A percentile compares a stretch with the other conserved stretches of the same genome.
Evolutionary conservation across 352 stramenopile genomes (phyloP).

Genomic region (Globisporangium ultimum): DNA sequence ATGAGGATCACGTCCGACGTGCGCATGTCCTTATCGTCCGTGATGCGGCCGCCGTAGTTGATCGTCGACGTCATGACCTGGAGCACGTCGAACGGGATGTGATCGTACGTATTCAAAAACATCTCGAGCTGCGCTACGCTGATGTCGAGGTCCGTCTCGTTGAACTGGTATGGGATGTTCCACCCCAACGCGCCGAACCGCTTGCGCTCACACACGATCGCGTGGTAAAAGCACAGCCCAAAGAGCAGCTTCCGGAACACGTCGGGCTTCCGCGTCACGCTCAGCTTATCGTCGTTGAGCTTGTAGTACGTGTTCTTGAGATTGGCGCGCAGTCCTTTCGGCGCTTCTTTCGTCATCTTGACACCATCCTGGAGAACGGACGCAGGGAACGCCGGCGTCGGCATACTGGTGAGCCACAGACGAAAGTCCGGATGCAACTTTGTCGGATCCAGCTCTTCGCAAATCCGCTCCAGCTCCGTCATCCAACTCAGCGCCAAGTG

Average conservation of each 20-base stretch:
- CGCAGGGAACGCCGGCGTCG: conserved; percentile 83
- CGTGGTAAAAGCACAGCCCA: conserved; percentile 90
- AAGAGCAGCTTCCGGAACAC: conserved; percentile 95
- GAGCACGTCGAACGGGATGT: conserved; percentile 86
- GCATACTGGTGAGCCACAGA: conserved; percentile 91
- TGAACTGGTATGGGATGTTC: conserved; percentile 98
- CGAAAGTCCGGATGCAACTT: conserved; percentile 92
- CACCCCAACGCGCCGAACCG: conserved; percentile 94
- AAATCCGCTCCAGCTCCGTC: conserved; percentile 92
- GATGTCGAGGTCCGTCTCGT: conserved; percentile 95
- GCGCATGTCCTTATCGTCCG: conserved; percentile 93
- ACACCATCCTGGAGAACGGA: conserved; percentile 94
- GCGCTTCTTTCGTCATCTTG: conserved; percentile 97
- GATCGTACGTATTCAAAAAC: conserved; percentile 86
- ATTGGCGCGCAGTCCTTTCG: conserved; percentile 92
- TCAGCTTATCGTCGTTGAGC: conserved; percentile 85
- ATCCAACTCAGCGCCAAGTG: conserved; percentile 95
- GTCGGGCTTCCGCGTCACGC: conserved; percentile 81
- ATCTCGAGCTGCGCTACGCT: conserved; percentile 81
- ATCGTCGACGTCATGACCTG: conserved; percentile 93
- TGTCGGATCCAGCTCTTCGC: conserved; percentile 84
- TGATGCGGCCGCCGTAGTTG: conserved; percentile 94
- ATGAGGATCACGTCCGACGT: conserved; percentile 89
- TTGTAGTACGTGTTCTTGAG: conserved; percentile 94
- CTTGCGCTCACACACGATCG: conserved; percentile 91